These are phyloP conservation scores for Barnettozyma vustinii DNA, from an alignment of 805 yeast genomes.

Conservation along the genomic window DNA sequence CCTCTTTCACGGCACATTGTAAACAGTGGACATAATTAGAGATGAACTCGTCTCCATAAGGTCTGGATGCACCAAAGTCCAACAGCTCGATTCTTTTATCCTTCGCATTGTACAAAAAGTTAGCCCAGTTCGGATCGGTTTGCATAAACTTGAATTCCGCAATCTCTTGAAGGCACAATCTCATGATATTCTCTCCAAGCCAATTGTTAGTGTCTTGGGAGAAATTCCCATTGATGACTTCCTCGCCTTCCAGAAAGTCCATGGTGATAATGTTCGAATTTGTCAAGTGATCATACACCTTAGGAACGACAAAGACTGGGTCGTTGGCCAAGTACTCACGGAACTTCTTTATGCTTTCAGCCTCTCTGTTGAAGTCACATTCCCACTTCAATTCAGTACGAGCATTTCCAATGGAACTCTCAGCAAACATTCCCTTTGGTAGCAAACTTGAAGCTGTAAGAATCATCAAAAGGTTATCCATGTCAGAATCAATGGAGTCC, in stretches of 20 bases:
- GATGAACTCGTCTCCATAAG: constrained; percentile 64
- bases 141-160: constrained; percentile 89
- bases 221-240: constrained; percentile 73
- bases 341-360: constrained; percentile 67
- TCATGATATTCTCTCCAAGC: constrained; percentile 83
- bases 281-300: constrained; percentile 68
- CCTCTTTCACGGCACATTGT: constrained; percentile 67
- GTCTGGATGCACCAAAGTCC: constrained; percentile 95
- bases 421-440: constrained; percentile 89
- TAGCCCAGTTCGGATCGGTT: constrained; percentile 99
- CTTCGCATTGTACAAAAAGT: constrained; percentile 74
- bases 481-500: constrained; percentile 87
- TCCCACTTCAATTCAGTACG: constrained; percentile 94
- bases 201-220: constrained; percentile 69
- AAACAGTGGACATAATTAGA: constrained; percentile 63
- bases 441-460: constrained; percentile 80
- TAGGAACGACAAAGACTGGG: constrained; percentile 71
- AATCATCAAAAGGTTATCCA: constrained; percentile 76
- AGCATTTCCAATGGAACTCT: constrained; percentile 89
- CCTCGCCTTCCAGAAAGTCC: constrained; percentile 81
- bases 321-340: constrained; percentile 52
- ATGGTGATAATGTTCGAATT: constrained; percentile 84
- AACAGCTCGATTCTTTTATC: constrained; percentile 74
- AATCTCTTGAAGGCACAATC: constrained; percentile 80
- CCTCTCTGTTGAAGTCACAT: constrained; percentile 91